These are phyloP conservation scores for Solanum neorickii DNA, from an alignment of 257 asterid genomes.

Conservation along the genomic window DNA sequence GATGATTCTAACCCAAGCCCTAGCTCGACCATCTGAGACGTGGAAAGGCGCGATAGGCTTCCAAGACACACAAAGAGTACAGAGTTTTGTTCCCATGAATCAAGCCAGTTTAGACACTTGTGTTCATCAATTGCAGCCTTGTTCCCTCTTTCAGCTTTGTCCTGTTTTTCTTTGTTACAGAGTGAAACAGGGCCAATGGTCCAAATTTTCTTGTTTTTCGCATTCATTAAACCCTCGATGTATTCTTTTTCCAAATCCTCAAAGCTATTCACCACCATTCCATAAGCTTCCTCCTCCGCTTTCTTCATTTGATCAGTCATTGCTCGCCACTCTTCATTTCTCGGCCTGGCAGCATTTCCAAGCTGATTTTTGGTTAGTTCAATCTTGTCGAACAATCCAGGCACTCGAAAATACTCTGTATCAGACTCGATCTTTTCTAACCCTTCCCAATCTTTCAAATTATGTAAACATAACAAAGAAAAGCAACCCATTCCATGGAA, in stretches of 20 bases:
- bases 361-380: constrained; percentile 14
- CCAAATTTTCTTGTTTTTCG: constrained; percentile 19
- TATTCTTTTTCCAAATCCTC: constrained; percentile 36
- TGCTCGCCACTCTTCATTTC: not conserved
- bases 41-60: constrained; percentile 22
- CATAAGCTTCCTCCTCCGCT: constrained; percentile 23
- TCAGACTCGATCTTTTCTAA: not conserved
- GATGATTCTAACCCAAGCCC: constrained; percentile 34
- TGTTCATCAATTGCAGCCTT: constrained; percentile 11
- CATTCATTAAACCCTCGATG: constrained; percentile 10
- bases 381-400: constrained; percentile 4
- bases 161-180: constrained; percentile 18
- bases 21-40: constrained; percentile 29
- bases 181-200: constrained; percentile 40
- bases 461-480: constrained; percentile 8
- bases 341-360: constrained; percentile 1
- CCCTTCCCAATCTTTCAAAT: not conserved
- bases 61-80: constrained; percentile 42
- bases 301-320: not conserved
- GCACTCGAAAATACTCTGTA: constrained; percentile 3
- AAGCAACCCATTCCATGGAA: constrained; percentile 14
- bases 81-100: constrained; percentile 9
- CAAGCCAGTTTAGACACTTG: constrained; percentile 33
- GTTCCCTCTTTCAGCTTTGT: constrained; percentile 25
- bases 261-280: constrained; percentile 35